phyloP scores from a whole-genome alignment of 768 basidiomycete species.

The Coprinellus aureogranulatus region DNA sequence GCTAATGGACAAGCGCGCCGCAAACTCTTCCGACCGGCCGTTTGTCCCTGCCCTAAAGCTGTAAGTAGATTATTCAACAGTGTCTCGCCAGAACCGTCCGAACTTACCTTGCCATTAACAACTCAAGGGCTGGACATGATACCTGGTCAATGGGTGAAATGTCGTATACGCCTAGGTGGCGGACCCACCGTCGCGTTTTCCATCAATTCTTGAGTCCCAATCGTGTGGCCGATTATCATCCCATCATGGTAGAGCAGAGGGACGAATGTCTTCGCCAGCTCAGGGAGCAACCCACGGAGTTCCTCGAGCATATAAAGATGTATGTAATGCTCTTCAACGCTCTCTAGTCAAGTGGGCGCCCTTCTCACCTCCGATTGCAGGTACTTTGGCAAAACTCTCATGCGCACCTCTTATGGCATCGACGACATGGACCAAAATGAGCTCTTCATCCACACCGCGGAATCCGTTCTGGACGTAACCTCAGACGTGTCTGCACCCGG shows the following conservation, averaged over 20 bases:
- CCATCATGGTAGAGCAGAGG: constrained; percentile 22
- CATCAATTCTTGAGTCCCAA: constrained; percentile 24
- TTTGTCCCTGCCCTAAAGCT: constrained; percentile 2
- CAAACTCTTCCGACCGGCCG: constrained; percentile 14
- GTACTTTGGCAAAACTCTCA: neutral
- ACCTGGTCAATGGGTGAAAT: constrained; percentile 22
- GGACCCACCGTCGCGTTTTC: constrained; percentile 23
- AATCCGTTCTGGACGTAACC: neutral
- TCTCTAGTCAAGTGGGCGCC: neutral
- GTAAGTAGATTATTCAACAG: neutral
- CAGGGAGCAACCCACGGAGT: constrained; percentile 19
- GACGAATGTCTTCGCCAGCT: constrained; percentile 19
- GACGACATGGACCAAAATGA: constrained; percentile 4
- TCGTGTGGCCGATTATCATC: constrained; percentile 19
- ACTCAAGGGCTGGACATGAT: constrained; percentile 23
- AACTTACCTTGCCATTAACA: too few species aligned
- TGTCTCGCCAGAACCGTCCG: too few species aligned
- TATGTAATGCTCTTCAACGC: constrained; percentile 9
- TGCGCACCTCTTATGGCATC: constrained; percentile 3
- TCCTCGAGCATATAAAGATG: constrained; percentile 27
- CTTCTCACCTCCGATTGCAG: neutral
- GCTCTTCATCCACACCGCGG: neutral
- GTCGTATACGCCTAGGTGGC: constrained; percentile 26
- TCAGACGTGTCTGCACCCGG: neutral
- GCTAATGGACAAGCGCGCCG: constrained; percentile 15